phyloP scores from a whole-genome alignment of 1,284 basidiomycete species.

The Ganoderma leucocontextum region DNA sequence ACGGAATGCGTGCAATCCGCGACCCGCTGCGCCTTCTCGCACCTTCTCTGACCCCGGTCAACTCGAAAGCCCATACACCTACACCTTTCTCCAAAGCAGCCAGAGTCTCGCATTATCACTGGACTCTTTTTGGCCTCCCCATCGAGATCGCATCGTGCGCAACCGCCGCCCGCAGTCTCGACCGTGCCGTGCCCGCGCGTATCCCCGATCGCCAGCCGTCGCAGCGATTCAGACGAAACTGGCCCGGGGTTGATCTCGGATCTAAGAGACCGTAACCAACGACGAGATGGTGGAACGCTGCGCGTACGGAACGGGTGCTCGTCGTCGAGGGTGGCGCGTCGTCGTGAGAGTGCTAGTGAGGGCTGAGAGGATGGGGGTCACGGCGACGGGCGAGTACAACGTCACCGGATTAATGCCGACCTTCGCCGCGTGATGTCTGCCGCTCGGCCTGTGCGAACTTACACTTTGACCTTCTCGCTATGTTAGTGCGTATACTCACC shows the following conservation, averaged over 20 bases:
- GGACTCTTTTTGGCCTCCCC: no score
- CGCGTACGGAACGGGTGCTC: constrained; percentile 6
- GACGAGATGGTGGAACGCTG: constrained; percentile 4
- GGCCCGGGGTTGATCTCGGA: constrained; percentile 16
- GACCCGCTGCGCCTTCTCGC: no score
- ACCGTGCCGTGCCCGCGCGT: no score
- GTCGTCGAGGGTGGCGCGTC: constrained; percentile 26
- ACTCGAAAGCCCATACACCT: no score
- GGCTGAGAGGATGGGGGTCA: constrained; percentile 20
- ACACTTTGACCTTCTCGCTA: neutral
- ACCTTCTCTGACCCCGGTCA: no score
- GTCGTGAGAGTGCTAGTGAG: constrained; percentile 34
- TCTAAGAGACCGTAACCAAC: constrained; percentile 1
- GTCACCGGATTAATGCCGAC: constrained; percentile 28
- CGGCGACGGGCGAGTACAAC: constrained; percentile 26
- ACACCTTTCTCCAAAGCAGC: no score
- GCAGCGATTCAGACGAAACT: no score
- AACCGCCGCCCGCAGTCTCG: no score
- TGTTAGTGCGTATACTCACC: constrained; percentile 7
- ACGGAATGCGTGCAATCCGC: no score
- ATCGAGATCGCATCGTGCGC: no score
- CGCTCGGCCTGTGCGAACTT: constrained; percentile 14
- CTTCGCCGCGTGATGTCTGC: constrained; percentile 29
- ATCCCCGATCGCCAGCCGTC: no score
- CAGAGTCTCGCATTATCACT: no score